Percentiles rank a stretch among this genome's conserved stretches.
Conservation (phyloP, 2,329 filamentous ascomycete species). For the Ramichloridium luteum region DNA sequence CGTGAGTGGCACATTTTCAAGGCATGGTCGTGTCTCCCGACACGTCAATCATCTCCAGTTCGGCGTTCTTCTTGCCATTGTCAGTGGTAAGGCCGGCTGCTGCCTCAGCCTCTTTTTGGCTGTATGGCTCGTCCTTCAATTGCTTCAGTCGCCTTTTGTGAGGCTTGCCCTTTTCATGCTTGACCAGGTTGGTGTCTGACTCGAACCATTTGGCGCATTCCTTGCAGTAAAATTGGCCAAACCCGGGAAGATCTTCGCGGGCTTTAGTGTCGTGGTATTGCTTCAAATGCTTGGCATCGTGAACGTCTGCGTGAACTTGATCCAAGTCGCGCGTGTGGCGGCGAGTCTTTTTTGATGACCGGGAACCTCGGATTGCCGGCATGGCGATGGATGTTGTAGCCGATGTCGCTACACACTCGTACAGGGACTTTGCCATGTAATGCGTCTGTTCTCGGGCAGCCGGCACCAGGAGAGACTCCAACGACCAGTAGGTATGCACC, state of each 20-base stretch:
- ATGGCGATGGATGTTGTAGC: constrained; percentile 22
- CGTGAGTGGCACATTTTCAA: constrained; percentile 5
- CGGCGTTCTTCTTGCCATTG: constrained; percentile 39
- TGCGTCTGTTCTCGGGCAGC: too few relatives aligned
- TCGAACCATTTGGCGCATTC: constrained; percentile 98
- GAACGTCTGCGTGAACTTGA: constrained; percentile 75
- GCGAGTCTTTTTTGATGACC: constrained; percentile 38
- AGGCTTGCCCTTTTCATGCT: constrained; percentile 75
- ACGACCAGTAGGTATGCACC: too few relatives aligned
- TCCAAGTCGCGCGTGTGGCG: constrained; percentile 65
- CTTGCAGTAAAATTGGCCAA: constrained; percentile 77
- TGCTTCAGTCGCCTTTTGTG: constrained; percentile 86
- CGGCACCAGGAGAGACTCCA: too few relatives aligned
- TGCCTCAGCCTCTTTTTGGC: constrained; percentile 74
- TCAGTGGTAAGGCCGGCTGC: constrained; percentile 60
- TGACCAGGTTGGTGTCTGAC: constrained; percentile 59
- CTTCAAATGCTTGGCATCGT: constrained; percentile 64
- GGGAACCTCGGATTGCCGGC: constrained; percentile 38
- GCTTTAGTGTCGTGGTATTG: constrained; percentile 69
- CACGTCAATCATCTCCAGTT: constrained; percentile 21
- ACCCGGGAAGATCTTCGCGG: constrained; percentile 72
- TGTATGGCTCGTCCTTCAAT: constrained; percentile 72
- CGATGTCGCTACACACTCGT: constrained; percentile 7
- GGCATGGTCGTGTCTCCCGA: constrained; percentile 11
- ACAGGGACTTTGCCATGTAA: too few relatives aligned